phyloP scores from a whole-genome alignment of 1,139 yeast species.

The Magnusiomyces magnusii region DNA sequence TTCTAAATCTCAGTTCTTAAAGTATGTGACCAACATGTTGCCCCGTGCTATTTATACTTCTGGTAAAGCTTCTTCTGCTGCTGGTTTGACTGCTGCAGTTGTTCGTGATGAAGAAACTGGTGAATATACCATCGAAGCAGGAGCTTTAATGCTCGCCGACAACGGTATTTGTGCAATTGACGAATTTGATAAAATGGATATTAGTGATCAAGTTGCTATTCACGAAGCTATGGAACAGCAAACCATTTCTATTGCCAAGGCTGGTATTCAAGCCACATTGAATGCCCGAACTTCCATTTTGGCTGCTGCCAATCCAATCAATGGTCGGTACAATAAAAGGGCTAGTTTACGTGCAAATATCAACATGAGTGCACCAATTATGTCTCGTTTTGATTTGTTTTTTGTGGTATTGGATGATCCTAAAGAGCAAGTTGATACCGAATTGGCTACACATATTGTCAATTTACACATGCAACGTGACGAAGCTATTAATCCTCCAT shows the following conservation, averaged over 20 bases:
- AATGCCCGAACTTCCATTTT: constrained; percentile 93
- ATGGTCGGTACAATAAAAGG: constrained; percentile 89
- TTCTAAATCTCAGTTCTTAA: constrained; percentile 91
- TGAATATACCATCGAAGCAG: constrained; percentile 96
- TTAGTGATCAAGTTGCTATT: constrained; percentile 94
- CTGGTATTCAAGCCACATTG: constrained; percentile 95
- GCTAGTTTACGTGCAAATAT: constrained; percentile 77
- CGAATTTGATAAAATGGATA: constrained; percentile 97
- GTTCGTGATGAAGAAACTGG: constrained; percentile 98
- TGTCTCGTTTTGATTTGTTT: constrained; percentile 96
- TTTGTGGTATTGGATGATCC: constrained; percentile 94
- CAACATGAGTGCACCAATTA: constrained; percentile 98
- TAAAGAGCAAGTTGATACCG: constrained; percentile 83
- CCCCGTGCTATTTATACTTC: constrained; percentile 97
- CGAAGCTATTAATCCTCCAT: constrained; percentile 86
- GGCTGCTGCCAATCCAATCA: constrained; percentile 97
- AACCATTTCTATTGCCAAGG: constrained; percentile 95
- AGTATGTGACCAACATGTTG: constrained; percentile 84
- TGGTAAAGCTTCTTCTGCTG: constrained; percentile 98
- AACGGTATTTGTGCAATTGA: constrained; percentile 98
- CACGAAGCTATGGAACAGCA: constrained; percentile 99
- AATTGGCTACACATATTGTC: constrained; percentile 86
- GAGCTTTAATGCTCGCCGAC: constrained; percentile 98
- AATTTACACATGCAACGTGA: constrained; percentile 89
- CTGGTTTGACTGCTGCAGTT: constrained; percentile 98